Percentiles rank a stretch among this genome's conserved stretches.
Conservation (phyloP, 331 rosid species). For the Saraca asoca region DNA sequence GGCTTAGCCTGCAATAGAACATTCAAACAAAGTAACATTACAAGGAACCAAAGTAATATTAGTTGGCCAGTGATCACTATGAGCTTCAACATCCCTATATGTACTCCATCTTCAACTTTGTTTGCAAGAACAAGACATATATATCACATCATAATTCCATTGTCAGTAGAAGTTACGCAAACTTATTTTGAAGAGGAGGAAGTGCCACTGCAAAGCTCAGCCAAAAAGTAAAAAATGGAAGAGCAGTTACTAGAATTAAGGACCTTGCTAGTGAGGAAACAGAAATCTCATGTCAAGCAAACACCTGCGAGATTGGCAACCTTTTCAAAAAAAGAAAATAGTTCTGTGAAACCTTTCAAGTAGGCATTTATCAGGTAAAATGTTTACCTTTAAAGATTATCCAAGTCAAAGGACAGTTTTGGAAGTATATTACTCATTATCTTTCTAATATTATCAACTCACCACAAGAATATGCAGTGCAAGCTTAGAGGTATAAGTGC, state of each 20-base stretch:
- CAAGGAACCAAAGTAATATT: background rate
- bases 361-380: too few species aligned
- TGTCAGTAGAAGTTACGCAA: background rate
- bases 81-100: constrained; percentile 21
- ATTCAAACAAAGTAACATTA: constrained; percentile 31
- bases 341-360: too few species aligned
- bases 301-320: background rate
- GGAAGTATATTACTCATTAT: too few species aligned
- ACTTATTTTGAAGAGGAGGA: background rate
- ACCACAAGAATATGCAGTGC: too few species aligned
- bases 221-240: constrained; percentile 7
- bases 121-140: background rate
- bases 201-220: background rate
- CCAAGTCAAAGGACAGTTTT: too few species aligned
- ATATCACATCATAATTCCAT: background rate
- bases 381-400: too few species aligned
- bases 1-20: constrained; percentile 62
- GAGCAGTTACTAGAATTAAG: background rate
- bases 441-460: too few species aligned
- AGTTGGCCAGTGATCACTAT: constrained; percentile 6
- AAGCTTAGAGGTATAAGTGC: too few species aligned
- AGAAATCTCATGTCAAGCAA: background rate
- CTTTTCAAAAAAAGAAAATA: too few species aligned
- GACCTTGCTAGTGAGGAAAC: background rate
- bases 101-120: constrained; percentile 6